Percentiles rank a stretch among this genome's conserved stretches.
Conservation (phyloP, 129 eudicot species). For the Solidago caesia region DNA sequence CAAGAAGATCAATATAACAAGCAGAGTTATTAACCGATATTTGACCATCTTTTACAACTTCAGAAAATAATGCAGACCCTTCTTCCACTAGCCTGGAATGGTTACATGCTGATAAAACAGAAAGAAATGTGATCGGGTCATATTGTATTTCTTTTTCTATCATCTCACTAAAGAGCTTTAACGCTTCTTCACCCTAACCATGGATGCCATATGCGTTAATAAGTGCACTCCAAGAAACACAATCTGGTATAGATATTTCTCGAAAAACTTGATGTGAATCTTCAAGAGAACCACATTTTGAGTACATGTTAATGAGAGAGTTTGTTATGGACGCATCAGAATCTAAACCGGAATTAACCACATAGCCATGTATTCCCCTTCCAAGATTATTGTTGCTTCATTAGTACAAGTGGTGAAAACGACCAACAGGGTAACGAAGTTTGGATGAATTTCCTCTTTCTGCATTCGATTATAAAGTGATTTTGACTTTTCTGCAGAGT, state of each 20-base stretch:
- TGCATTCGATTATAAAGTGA: conserved; percentile 51
- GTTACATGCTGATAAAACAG: conserved; percentile 62
- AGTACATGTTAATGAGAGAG: conserved; percentile 53
- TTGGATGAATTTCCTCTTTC: conserved; percentile 46
- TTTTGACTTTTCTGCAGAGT: conserved; percentile 43
- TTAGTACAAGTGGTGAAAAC: conserved; percentile 52
- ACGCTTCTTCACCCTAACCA: conserved; percentile 55
- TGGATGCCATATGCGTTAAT: conserved; percentile 56
- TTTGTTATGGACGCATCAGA: conserved; percentile 43
- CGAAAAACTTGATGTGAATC: conserved; percentile 46
- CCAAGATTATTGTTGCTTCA: conserved; percentile 45
- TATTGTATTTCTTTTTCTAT: conserved; percentile 38
- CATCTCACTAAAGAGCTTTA: conserved; percentile 48
- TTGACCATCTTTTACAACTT: conserved; percentile 24
- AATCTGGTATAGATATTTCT: conserved; percentile 45
- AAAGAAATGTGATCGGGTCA: conserved; percentile 51
- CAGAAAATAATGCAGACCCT: conserved; percentile 41
- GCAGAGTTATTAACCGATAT: conserved; percentile 42
- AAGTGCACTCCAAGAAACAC: conserved; percentile 56
- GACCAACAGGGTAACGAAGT: conserved; percentile 49
- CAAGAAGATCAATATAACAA: conserved; percentile 75
- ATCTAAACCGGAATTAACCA: conserved; percentile 40
- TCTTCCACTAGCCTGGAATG: conserved; percentile 64
- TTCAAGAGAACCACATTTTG: conserved; percentile 59
- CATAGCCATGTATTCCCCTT: conserved; percentile 45